phyloP scores from a whole-genome alignment of 345 rosid species.

The Aethionema arabicum region DNA sequence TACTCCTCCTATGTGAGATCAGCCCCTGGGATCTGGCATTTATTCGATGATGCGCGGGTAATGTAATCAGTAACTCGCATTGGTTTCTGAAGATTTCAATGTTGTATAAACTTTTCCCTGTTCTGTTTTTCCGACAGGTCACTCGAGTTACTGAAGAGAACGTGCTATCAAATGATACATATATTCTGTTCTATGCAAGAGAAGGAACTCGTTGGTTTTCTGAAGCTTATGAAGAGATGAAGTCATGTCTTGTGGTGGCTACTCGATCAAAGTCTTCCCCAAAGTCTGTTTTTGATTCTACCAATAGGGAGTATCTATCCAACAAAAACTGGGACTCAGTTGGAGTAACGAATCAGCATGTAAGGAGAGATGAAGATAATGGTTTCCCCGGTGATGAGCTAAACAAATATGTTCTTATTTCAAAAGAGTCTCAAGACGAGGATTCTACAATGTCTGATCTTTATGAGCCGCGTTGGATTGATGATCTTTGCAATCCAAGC shows the following conservation, averaged over 20 bases:
- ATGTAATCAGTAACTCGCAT: slow-evolving; percentile 6
- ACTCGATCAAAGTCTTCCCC: slow-evolving; percentile 51
- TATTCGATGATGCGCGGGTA: slow-evolving; percentile 67
- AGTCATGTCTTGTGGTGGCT: slow-evolving; percentile 29
- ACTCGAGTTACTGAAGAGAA: slow-evolving; percentile 45
- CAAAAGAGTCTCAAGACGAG: slow-evolving; percentile 19
- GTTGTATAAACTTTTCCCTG: background rate
- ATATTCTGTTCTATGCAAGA: slow-evolving; percentile 77
- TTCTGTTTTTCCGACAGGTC: slow-evolving; percentile 50
- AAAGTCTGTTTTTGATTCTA: slow-evolving; percentile 66
- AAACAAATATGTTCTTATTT: slow-evolving; percentile 21
- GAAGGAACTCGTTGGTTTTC: slow-evolving; percentile 75
- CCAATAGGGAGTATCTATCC: slow-evolving; percentile 35
- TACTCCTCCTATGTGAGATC: slow-evolving; percentile 67
- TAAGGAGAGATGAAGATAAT: slow-evolving; percentile 17
- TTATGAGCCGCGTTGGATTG: slow-evolving; percentile 20
- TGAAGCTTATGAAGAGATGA: slow-evolving; percentile 44
- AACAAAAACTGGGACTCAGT: slow-evolving; percentile 35
- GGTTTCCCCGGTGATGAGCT: slow-evolving; percentile 18
- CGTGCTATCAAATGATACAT: slow-evolving; percentile 70
- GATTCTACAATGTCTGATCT: slow-evolving; percentile 34
- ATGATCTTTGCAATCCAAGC: slow-evolving; percentile 24
- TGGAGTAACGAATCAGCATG: slow-evolving; percentile 6
- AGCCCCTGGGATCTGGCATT: slow-evolving; percentile 69
- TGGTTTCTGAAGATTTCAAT: background rate